phyloP scores from a whole-genome alignment of 805 yeast species.

The Pichia nakasei region DNA sequence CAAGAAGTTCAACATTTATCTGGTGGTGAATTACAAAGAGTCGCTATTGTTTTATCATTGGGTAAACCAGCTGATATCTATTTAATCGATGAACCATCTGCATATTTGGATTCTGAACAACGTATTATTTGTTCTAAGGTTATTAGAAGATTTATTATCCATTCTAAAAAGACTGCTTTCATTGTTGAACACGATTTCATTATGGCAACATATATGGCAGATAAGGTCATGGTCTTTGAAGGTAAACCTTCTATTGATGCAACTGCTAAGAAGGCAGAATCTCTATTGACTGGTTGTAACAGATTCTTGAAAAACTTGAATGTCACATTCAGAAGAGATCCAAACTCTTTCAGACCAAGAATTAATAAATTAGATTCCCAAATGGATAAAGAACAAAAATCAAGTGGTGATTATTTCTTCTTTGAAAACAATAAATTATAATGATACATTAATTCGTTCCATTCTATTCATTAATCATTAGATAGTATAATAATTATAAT shows the following conservation, averaged over 20 bases:
- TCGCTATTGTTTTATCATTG: constrained; percentile 89
- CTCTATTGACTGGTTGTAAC: constrained; percentile 94
- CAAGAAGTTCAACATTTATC: constrained; percentile 96
- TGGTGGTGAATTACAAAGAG: constrained; percentile 99
- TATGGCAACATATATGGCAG: constrained; percentile 99
- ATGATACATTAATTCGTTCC: not conserved
- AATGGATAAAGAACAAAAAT: constrained; percentile 97
- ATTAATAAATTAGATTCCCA: constrained; percentile 96
- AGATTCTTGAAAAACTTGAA: constrained; percentile 92
- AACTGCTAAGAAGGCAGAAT: constrained; percentile 80
- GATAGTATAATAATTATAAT: not conserved
- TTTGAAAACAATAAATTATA: constrained; percentile 54
- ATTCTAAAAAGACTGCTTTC: constrained; percentile 97
- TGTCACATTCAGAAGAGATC: constrained; percentile 99
- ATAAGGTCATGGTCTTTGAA: constrained; percentile 96
- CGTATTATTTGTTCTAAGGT: constrained; percentile 99
- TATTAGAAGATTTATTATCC: constrained; percentile 91
- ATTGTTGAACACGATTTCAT: constrained; percentile 99
- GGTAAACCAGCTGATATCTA: constrained; percentile 96
- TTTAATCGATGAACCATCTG: constrained; percentile 97
- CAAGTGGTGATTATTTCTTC: constrained; percentile 90
- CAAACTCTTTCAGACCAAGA: constrained; percentile 96
- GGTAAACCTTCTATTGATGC: constrained; percentile 88
- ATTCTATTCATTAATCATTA: not conserved
- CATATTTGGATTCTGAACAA: constrained; percentile 97